Percentiles rank a stretch among this genome's conserved stretches.
Conservation (phyloP, 495 filamentous ascomycete species). For the Podospora pseudocomata region DNA sequence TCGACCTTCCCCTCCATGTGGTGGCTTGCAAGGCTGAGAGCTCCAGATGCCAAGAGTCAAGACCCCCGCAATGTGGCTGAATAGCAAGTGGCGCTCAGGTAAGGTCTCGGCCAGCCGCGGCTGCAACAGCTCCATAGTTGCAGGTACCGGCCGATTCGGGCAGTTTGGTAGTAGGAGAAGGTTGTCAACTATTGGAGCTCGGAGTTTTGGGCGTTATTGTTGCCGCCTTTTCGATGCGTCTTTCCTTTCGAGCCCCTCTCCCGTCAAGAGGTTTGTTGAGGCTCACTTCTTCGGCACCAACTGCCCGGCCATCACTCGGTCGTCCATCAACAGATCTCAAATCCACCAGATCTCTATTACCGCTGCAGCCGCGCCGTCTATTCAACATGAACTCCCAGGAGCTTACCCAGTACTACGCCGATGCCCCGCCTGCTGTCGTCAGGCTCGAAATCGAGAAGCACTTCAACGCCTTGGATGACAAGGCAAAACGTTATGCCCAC, state of each 20-base stretch:
- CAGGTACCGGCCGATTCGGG: constrained; percentile 1
- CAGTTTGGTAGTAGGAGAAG: constrained; percentile 6
- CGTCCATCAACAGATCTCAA: constrained; percentile 1
- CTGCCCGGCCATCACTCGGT: constrained; percentile 3
- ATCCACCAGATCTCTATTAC: constrained; percentile 7
- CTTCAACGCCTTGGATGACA: constrained; percentile 74
- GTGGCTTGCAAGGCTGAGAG: neutral
- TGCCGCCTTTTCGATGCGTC: constrained; percentile 23
- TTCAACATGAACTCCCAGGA: constrained; percentile 49
- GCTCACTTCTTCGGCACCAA: constrained; percentile 12
- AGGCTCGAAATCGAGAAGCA: constrained; percentile 82
- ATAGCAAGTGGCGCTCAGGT: neutral
- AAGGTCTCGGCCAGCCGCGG: neutral
- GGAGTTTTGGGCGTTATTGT: constrained; percentile 9
- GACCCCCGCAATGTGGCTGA: neutral
- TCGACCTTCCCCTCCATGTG: neutral
- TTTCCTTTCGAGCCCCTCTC: constrained; percentile 15
- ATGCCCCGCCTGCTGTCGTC: constrained; percentile 83
- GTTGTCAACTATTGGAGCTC: constrained; percentile 4
- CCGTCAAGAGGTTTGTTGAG: constrained; percentile 14
- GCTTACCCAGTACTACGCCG: constrained; percentile 74
- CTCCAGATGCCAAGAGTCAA: constrained; percentile 1
- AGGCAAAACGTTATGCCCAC: constrained; percentile 87
- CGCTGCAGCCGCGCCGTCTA: constrained; percentile 12
- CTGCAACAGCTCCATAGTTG: neutral